Percentiles rank a stretch among this genome's conserved stretches.
phyloP scores from a whole-genome alignment of 1,284 basidiomycete genomes.

The Ceraceosorus guamensis region DNA sequence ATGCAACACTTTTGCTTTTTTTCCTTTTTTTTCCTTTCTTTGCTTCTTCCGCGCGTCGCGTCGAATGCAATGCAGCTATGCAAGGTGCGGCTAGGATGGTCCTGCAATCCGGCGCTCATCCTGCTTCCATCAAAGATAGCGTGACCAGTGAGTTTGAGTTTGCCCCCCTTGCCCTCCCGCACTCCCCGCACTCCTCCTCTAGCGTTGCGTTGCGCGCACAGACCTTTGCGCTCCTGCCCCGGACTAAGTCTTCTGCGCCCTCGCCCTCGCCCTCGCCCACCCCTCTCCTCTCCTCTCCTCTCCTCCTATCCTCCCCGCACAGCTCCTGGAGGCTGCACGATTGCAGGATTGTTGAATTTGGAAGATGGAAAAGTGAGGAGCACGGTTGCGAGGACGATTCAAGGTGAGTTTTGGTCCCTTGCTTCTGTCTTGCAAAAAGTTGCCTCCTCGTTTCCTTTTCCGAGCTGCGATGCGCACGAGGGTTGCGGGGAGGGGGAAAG shows the following conservation, averaged over 20 bases:
- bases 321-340: constrained; percentile 98
- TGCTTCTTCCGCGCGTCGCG: background rate
- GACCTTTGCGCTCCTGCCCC: too few relatives aligned
- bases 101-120: constrained; percentile 76
- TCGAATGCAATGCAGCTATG: constrained; percentile 60
- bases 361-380: constrained; percentile 91
- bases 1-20: too few relatives aligned
- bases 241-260: too few relatives aligned
- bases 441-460: too few relatives aligned
- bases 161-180: too few relatives aligned
- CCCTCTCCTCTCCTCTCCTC: background rate
- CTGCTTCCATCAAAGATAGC: constrained; percentile 92
- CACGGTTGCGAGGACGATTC: constrained; percentile 90
- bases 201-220: too few relatives aligned
- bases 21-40: constrained; percentile 8
- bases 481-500: too few relatives aligned
- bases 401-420: too few relatives aligned
- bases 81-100: constrained; percentile 97
- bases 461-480: too few relatives aligned
- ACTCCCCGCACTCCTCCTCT: too few relatives aligned
- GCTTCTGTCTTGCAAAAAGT: too few relatives aligned
- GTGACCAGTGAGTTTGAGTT: constrained; percentile 71
- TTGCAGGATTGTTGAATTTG: constrained; percentile 85
- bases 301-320: constrained; percentile 1
- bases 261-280: too few relatives aligned